A percentile compares a stretch with the other conserved stretches of the same genome.
Evolutionary conservation across 805 yeast genomes (phyloP).

Genomic region (Candida quercuum): DNA sequence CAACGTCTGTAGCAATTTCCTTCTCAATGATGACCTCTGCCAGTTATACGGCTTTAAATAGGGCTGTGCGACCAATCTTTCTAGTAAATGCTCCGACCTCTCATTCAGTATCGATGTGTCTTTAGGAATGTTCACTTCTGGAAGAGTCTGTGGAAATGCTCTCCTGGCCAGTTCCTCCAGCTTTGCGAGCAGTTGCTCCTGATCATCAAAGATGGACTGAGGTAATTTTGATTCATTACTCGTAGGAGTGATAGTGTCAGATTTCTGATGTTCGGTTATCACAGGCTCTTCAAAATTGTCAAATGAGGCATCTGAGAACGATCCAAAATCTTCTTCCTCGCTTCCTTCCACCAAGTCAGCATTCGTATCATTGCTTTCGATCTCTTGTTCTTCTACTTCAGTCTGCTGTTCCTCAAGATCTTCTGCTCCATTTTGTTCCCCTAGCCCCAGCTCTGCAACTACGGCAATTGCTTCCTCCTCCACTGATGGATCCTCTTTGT

Average conservation of each 20-base stretch:
- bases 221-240: conserved; percentile 11
- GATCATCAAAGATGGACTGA: conserved; percentile 10
- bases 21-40: conserved; percentile 61
- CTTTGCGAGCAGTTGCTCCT: conserved; percentile 4
- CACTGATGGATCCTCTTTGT: no score
- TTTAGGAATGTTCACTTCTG: conserved; percentile 5
- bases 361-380: no score
- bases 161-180: conserved; percentile 4
- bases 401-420: no score
- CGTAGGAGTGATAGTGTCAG: not conserved
- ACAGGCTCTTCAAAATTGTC: conserved; percentile 25
- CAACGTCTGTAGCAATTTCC: conserved; percentile 54
- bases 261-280: not conserved
- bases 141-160: conserved; percentile 10
- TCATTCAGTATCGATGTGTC: conserved; percentile 22
- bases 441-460: no score
- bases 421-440: no score
- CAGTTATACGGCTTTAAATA: conserved; percentile 59
- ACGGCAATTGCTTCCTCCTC: no score
- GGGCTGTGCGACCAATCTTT: conserved; percentile 42
- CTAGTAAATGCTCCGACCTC: conserved; percentile 36
- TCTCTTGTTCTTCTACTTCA: no score
- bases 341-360: no score
- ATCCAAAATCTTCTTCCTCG: conserved; percentile 28
- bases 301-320: conserved; percentile 30